Conservation (phyloP, 192 early-diverging fungal genomes). For the Radiomyces spectabilis region DNA sequence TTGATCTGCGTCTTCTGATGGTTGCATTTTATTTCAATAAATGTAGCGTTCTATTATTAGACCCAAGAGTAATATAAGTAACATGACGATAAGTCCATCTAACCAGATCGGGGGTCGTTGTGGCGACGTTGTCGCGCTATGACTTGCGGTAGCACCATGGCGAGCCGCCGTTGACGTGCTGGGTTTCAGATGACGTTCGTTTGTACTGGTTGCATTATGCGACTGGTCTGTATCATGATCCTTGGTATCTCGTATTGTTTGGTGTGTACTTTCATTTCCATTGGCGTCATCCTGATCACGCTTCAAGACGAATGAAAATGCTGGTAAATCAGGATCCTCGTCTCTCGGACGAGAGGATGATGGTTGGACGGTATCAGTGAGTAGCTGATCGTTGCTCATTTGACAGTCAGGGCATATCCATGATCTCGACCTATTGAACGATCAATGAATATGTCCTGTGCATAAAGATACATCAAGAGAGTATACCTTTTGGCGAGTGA, state of each 20-base stretch:
- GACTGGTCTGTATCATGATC: no score
- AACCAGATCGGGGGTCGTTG: background rate
- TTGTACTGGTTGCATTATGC: no score
- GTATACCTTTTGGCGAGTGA: constrained; percentile 52
- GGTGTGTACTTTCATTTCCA: no score
- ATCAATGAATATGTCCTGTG: background rate
- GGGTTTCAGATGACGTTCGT: background rate
- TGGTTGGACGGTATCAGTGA: constrained; percentile 34
- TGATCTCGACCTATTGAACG: constrained; percentile 21
- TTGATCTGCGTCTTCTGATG: background rate
- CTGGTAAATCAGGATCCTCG: background rate
- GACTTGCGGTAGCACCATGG: background rate
- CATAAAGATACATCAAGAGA: no score
- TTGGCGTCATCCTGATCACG: no score
- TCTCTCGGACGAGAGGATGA: background rate
- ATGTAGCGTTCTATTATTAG: background rate
- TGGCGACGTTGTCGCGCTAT: background rate
- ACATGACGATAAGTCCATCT: background rate
- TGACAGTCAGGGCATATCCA: constrained; percentile 31
- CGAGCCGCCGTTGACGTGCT: background rate
- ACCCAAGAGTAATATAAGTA: background rate
- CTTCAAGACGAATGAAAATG: background rate
- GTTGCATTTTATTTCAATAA: background rate
- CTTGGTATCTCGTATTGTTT: no score
- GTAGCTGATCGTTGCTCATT: constrained; percentile 19